Conservation (phyloP, 805 yeast genomes). For the Kregervanrija pseudodelftensis region DNA sequence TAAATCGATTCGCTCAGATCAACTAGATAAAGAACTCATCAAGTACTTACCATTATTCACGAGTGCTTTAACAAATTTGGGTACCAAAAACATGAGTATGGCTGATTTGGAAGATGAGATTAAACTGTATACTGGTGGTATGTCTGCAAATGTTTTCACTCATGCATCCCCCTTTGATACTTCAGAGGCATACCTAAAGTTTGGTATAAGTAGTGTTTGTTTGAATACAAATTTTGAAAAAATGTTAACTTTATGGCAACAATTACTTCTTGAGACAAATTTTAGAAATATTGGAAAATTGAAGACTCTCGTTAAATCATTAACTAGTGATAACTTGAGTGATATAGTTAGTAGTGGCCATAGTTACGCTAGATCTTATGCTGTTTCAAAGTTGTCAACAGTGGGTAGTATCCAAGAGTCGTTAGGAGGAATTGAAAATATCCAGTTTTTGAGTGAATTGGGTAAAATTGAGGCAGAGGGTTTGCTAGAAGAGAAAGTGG, state of each 20-base stretch:
- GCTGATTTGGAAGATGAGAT: conserved; percentile 82
- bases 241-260: conserved; percentile 60
- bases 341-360: conserved; percentile 85
- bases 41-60: conserved; percentile 72
- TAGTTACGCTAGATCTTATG: conserved; percentile 63
- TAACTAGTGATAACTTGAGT: conserved; percentile 72
- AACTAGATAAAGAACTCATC: conserved; percentile 53
- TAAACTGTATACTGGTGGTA: conserved; percentile 78
- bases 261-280: conserved; percentile 63
- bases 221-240: conserved; percentile 55
- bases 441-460: conserved; percentile 59
- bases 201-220: conserved; percentile 61
- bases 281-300: conserved; percentile 63
- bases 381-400: conserved; percentile 56
- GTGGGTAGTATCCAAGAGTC: conserved; percentile 55
- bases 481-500: conserved; percentile 44
- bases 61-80: conserved; percentile 76
- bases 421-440: conserved; percentile 70
- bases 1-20: conserved; percentile 42
- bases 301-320: conserved; percentile 60
- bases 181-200: conserved; percentile 40
- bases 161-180: conserved; percentile 48
- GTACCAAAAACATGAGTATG: conserved; percentile 67
- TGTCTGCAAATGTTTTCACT: conserved; percentile 54
- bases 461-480: conserved; percentile 46